Conservation (phyloP, 202 grass and related monocot species). For the Brachypodium distachyon region DNA sequence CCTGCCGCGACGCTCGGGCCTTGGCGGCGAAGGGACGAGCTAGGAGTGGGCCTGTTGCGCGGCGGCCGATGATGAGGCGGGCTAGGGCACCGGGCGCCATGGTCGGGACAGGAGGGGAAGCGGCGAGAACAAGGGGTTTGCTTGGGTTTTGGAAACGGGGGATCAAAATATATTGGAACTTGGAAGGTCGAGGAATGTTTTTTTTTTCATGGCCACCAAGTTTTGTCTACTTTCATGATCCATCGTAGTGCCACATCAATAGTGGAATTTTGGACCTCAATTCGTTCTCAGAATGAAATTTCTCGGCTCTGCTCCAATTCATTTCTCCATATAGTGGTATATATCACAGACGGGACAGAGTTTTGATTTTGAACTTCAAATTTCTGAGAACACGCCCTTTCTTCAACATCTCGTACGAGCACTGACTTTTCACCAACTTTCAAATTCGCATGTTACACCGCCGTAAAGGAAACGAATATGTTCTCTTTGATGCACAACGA, state of each 20-base stretch:
- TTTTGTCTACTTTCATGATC: not conserved
- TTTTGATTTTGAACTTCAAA: not conserved
- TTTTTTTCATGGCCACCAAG: not conserved
- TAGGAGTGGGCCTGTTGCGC: constrained; percentile 6
- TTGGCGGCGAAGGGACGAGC: constrained; percentile 58
- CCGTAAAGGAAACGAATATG: not conserved
- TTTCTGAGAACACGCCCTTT: not conserved
- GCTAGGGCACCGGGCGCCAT: constrained; percentile 54
- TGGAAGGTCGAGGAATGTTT: no score
- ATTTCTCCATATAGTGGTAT: no score
- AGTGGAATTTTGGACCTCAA: no score
- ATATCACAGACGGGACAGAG: no score
- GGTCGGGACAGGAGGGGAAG: not conserved
- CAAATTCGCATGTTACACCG: not conserved
- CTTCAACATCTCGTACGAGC: not conserved
- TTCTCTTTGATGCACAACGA: not conserved
- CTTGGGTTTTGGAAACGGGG: constrained; percentile 27
- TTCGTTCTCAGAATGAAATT: no score
- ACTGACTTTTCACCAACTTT: not conserved
- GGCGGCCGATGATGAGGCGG: constrained; percentile 29
- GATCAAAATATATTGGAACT: not conserved
- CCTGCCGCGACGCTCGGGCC: constrained; percentile 16
- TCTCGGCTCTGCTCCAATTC: not conserved
- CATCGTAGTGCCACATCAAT: no score
- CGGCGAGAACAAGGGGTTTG: constrained; percentile 8